Percentiles rank a stretch among this genome's conserved stretches.
Conservation (phyloP, 1,284 basidiomycete species). For the Ustilago tritici region DNA sequence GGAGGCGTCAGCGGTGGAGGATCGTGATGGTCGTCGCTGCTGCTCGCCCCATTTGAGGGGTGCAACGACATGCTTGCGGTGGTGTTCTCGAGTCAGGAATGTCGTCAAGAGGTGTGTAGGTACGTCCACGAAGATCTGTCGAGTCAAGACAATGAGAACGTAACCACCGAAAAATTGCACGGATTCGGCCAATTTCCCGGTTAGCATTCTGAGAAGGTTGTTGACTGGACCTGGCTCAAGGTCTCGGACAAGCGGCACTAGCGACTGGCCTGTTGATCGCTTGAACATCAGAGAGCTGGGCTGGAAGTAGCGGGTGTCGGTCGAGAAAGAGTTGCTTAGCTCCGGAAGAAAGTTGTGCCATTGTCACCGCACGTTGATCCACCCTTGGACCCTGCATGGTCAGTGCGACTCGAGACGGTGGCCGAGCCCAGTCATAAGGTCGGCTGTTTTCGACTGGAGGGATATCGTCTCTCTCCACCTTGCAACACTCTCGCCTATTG, state of each 20-base stretch:
- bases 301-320: background rate
- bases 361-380: background rate
- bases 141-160: background rate
- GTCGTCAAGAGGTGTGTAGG: background rate
- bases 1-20: conserved; percentile 20
- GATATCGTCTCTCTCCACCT: background rate
- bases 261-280: background rate
- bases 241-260: too few relatives aligned
- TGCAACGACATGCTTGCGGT: conserved; percentile 17
- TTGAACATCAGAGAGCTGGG: background rate
- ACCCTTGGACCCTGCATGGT: background rate
- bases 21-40: conserved; percentile 27
- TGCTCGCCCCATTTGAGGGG: conserved; percentile 1
- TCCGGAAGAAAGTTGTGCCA: conserved; percentile 3
- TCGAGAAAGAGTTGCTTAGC: background rate
- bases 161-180: background rate
- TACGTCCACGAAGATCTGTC: background rate
- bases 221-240: background rate
- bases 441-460: background rate
- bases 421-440: background rate
- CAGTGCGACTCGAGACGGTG: background rate
- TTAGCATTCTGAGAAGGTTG: background rate
- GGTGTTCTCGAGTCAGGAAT: background rate
- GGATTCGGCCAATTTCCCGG: background rate
- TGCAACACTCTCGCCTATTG: background rate